Conservation (phyloP, 2,329 filamentous ascomycete genomes). For the Alternaria rosae region DNA sequence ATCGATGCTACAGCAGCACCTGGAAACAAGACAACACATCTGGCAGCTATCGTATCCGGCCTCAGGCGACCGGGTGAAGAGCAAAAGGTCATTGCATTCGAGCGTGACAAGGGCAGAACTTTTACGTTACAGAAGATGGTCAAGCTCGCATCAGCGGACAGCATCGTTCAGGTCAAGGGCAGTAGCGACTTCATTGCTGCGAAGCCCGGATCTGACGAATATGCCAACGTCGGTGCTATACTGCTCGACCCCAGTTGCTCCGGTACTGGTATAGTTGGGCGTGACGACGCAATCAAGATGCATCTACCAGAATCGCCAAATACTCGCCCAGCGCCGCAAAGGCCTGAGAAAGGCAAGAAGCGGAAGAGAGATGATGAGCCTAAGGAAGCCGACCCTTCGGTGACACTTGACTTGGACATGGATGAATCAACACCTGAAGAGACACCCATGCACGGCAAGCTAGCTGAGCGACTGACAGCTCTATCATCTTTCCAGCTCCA, state of each 20-base stretch:
- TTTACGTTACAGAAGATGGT: conserved; percentile 87
- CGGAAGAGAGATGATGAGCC: conserved; percentile 36
- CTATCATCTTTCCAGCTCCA: conserved; percentile 83
- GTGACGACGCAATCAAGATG: conserved; percentile 77
- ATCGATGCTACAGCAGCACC: conserved; percentile 96
- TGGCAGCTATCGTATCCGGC: conserved; percentile 74
- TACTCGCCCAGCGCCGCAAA: conserved; percentile 30
- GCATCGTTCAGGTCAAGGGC: conserved; percentile 70
- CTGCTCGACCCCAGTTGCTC: conserved; percentile 95
- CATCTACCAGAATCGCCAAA: conserved; percentile 55
- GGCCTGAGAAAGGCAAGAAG: conserved; percentile 38
- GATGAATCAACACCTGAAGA: conserved; percentile 50
- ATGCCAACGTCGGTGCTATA: conserved; percentile 76
- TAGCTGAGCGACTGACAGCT: conserved; percentile 68
- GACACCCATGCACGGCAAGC: conserved; percentile 41
- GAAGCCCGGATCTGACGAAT: conserved; percentile 69
- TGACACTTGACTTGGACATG: conserved; percentile 32
- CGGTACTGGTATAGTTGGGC: conserved; percentile 90
- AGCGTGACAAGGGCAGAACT: conserved; percentile 75
- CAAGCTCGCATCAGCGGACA: conserved; percentile 73
- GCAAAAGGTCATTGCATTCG: conserved; percentile 75
- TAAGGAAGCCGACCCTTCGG: conserved; percentile 8
- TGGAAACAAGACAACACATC: conserved; percentile 96
- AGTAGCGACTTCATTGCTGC: conserved; percentile 84
- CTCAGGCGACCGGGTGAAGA: conserved; percentile 36